A percentile compares a stretch with the other conserved stretches of the same genome.
These are phyloP conservation scores for Echinosophora koreensis DNA, from an alignment of 306 rosid genomes.

Conservation along the genomic window DNA sequence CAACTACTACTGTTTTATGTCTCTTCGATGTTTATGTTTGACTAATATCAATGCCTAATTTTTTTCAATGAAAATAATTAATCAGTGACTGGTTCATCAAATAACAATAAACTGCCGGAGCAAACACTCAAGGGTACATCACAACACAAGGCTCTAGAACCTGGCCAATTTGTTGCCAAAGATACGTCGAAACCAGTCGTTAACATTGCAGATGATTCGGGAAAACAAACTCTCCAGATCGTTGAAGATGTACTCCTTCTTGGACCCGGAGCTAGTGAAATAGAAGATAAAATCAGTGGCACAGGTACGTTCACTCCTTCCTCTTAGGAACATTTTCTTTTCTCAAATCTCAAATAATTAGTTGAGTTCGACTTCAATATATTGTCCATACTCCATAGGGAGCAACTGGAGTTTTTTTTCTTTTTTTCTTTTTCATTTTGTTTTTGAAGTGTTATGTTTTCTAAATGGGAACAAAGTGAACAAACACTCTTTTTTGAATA, in stretches of 20 bases:
- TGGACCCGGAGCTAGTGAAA: not conserved
- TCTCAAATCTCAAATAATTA: not conserved
- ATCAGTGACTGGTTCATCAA: not conserved
- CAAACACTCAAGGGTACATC: not conserved
- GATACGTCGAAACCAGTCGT: not conserved
- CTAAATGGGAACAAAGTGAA: no score
- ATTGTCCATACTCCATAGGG: not conserved
- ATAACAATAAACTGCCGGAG: not conserved
- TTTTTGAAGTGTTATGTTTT: no score
- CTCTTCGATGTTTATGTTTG: constrained; percentile 19
- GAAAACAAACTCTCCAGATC: constrained; percentile 2
- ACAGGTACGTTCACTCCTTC: not conserved
- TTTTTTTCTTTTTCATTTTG: no score
- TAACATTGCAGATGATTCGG: constrained; percentile 24
- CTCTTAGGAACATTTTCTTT: not conserved
- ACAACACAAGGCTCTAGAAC: constrained; percentile 8
- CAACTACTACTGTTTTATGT: not conserved
- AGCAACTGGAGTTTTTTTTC: not conserved
- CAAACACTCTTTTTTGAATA: no score
- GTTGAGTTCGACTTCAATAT: not conserved
- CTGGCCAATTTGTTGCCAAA: not conserved
- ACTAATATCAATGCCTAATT: not conserved
- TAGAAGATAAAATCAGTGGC: not conserved
- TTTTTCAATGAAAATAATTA: constrained; percentile 6
- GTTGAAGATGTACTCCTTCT: not conserved